Conservation (phyloP, 1,284 basidiomycete genomes). For the Veloporphyrellus conicus region DNA sequence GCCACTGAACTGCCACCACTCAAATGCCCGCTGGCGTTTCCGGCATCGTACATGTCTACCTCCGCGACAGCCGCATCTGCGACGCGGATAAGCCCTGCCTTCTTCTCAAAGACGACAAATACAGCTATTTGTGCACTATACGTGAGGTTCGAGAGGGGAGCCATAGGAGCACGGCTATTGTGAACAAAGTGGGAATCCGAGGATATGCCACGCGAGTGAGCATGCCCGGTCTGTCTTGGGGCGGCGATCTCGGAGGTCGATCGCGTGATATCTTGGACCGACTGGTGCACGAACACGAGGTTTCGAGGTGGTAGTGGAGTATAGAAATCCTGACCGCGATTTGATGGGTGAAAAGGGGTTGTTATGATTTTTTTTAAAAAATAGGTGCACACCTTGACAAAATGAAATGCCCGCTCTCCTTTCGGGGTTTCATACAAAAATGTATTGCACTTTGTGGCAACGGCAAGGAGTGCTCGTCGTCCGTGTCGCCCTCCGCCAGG, state of each 20-base stretch:
- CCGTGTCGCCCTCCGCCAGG: conserved; percentile 38
- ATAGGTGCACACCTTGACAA: conserved; percentile 55
- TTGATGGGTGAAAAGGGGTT: neutral
- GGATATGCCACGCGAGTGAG: conserved; percentile 26
- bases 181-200: conserved; percentile 18
- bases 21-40: conserved; percentile 26
- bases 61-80: conserved; percentile 75
- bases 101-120: conserved; percentile 79
- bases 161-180: conserved; percentile 22
- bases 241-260: conserved; percentile 41
- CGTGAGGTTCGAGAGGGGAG: conserved; percentile 32
- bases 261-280: conserved; percentile 49
- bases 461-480: conserved; percentile 64
- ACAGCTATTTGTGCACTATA: conserved; percentile 69
- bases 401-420: conserved; percentile 75
- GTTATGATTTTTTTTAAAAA: neutral
- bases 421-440: conserved; percentile 74
- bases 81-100: conserved; percentile 71
- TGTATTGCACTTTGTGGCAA: conserved; percentile 70
- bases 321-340: conserved; percentile 66
- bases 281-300: conserved; percentile 66
- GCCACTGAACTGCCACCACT: conserved; percentile 22
- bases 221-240: conserved; percentile 23
- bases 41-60: conserved; percentile 60
- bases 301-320: conserved; percentile 61